phyloP scores from a whole-genome alignment of 2,329 filamentous ascomycete genomes.

The Colletotrichum caudatum region DNA sequence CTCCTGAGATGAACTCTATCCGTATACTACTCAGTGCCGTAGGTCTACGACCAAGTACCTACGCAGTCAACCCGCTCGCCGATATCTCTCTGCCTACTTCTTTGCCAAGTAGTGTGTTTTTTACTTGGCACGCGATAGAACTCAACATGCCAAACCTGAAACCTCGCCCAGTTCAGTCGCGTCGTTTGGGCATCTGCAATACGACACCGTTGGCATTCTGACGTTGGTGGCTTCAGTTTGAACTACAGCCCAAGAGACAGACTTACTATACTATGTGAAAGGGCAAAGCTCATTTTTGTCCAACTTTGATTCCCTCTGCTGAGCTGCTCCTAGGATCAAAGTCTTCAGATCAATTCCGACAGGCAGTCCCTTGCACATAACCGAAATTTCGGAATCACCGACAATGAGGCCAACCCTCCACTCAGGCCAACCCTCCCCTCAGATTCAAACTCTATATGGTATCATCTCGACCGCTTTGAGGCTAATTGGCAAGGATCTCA shows the following conservation, averaged over 20 bases:
- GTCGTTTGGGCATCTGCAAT: conserved; percentile 35
- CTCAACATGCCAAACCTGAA: conserved; percentile 29
- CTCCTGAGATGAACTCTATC: conserved; percentile 27
- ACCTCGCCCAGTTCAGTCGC: conserved; percentile 23
- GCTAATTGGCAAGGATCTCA: background rate
- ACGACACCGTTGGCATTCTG: conserved; percentile 16
- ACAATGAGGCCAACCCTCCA: conserved; percentile 11
- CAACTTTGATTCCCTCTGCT: background rate
- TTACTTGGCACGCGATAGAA: background rate
- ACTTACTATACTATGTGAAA: background rate
- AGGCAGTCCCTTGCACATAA: conserved; percentile 3
- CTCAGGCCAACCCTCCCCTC: conserved; percentile 24
- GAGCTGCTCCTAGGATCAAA: background rate
- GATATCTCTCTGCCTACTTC: background rate
- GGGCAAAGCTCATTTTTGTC: background rate
- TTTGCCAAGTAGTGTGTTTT: no score
- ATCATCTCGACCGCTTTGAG: background rate
- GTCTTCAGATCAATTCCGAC: background rate
- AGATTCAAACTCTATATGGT: conserved; percentile 29
- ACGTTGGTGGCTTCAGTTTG: background rate
- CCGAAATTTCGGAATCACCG: background rate
- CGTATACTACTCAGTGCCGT: background rate
- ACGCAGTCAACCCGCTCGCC: background rate
- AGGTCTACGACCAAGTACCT: no score
- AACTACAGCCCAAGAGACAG: background rate